Base-by-base conservation (phyloP, 495 filamentous ascomycete species). In the Xylaria scruposa region DNA sequence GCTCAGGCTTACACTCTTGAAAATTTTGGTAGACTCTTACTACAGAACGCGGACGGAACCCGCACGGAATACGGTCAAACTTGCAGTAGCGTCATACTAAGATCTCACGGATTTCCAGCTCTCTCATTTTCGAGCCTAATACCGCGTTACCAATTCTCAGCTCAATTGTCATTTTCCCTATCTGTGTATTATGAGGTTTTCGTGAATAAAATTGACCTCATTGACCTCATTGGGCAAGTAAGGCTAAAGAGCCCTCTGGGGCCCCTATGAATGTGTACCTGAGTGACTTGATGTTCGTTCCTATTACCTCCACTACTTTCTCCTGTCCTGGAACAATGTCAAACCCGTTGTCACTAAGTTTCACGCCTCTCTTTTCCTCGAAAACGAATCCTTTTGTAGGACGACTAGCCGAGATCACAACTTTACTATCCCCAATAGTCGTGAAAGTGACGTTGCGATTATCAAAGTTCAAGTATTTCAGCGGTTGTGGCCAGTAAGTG, bases 401-500 rank as follows among this genome's bases (percentile, higher is more conserved):
- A 36, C 79, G 81, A 68, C 74, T 67, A 0, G 82, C 78, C 36
- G 78, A 77, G 53, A 86, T 59, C 21, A 70, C 72, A 0, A 84
- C 70, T 17, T 70, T 21, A 24, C 51, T 66, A 10, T 73, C 60
- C 7, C 59, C 70, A 0, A 81, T 67, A 24, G 63, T 17, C 19
- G 49, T 74, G 71, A 76, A 59, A 21, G 63, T 67, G 7, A 86
- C 75, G 7, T 78, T 73, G 9, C 83, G 77, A 9, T 79, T 70
- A 0, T 84, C 83, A 38, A 96, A 86, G 68, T 90, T 85, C 26
- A 94, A 85, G 76, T 93, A 94, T 81, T 95, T 94, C 73, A 95
- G 85, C 19, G 93, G 93, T 71, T 95, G 91, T 0, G 93, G 92
- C 93, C 93, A 95, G 68, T 92, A 90, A 0, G 88, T 85, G 75